phyloP scores from a whole-genome alignment of 2,329 filamentous ascomycete species.

The Trichothecium roseum region DNA sequence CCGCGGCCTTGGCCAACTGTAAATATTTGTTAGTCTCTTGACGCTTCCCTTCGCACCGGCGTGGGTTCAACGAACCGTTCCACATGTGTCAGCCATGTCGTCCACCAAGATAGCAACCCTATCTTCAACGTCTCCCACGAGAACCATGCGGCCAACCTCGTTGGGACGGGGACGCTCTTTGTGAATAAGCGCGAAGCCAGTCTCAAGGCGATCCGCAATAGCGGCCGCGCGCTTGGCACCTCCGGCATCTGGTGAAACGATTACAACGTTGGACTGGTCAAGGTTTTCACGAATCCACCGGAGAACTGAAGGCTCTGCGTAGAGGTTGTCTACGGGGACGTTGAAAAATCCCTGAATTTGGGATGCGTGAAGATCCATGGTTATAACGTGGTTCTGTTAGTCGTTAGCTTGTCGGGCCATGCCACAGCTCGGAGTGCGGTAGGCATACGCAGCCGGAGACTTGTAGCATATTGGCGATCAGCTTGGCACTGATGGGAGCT shows the following conservation, averaged over 20 bases:
- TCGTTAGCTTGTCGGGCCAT: not conserved
- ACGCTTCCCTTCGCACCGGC: not conserved
- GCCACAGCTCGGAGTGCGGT: not conserved
- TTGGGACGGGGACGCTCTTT: slow-evolving; percentile 83
- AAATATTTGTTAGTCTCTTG: slow-evolving; percentile 6
- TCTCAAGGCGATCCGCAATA: slow-evolving; percentile 84
- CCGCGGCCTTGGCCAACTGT: slow-evolving; percentile 66
- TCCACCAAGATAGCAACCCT: slow-evolving; percentile 94
- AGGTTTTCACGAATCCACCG: slow-evolving; percentile 87
- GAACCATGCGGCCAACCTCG: slow-evolving; percentile 81
- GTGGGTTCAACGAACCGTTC: slow-evolving; percentile 39
- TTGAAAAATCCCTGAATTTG: slow-evolving; percentile 98
- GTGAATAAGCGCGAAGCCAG: slow-evolving; percentile 89
- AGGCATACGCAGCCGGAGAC: slow-evolving; percentile 64
- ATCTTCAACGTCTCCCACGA: slow-evolving; percentile 88
- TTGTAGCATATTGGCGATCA: slow-evolving; percentile 96
- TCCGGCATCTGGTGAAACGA: slow-evolving; percentile 90
- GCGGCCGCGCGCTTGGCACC: slow-evolving; percentile 90
- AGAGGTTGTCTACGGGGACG: slow-evolving; percentile 64
- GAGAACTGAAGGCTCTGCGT: slow-evolving; percentile 85
- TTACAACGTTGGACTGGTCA: slow-evolving; percentile 72
- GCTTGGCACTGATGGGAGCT: slow-evolving; percentile 90
- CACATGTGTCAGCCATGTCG: slow-evolving; percentile 96
- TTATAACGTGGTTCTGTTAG: slow-evolving; percentile 54
- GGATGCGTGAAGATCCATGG: slow-evolving; percentile 89